Percentiles rank a stretch among this genome's conserved stretches.
phyloP scores from a whole-genome alignment of 345 rosid genomes.

The Hirschfeldia incana region DNA sequence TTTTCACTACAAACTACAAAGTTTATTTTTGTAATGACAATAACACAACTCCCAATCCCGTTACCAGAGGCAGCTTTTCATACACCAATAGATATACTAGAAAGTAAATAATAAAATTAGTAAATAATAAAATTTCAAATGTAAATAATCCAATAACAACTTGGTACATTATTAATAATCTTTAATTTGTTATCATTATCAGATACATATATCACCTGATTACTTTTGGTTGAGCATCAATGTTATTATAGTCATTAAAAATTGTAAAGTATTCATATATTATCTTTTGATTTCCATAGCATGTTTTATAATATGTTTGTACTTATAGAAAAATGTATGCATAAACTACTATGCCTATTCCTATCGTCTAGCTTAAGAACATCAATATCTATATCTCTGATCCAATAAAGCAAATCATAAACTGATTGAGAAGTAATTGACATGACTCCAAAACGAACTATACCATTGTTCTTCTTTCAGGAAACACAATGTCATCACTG shows the following conservation, averaged over 20 bases:
- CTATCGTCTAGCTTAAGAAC: no score
- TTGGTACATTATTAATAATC: neutral
- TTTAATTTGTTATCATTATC: neutral
- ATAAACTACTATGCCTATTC: no score
- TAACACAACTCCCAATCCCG: slow-evolving; percentile 34
- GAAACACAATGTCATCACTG: no score
- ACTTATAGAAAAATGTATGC: no score
- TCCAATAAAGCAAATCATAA: no score
- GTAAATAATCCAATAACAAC: neutral
- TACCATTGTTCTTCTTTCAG: no score
- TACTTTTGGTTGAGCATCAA: neutral
- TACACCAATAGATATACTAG: slow-evolving; percentile 3
- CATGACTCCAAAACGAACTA: no score
- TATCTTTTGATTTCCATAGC: neutral
- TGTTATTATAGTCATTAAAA: neutral
- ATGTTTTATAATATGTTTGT: neutral
- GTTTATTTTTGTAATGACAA: neutral
- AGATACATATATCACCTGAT: neutral
- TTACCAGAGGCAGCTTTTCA: slow-evolving; percentile 23
- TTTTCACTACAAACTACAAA: neutral
- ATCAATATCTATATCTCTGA: no score
- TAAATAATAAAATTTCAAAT: neutral
- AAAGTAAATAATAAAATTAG: neutral
- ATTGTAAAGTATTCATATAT: neutral
- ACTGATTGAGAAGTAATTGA: no score